Percentiles rank a stretch among this genome's conserved stretches.
Evolutionary conservation across 768 basidiomycete species (phyloP).

Genomic region (Suillus americanus): DNA sequence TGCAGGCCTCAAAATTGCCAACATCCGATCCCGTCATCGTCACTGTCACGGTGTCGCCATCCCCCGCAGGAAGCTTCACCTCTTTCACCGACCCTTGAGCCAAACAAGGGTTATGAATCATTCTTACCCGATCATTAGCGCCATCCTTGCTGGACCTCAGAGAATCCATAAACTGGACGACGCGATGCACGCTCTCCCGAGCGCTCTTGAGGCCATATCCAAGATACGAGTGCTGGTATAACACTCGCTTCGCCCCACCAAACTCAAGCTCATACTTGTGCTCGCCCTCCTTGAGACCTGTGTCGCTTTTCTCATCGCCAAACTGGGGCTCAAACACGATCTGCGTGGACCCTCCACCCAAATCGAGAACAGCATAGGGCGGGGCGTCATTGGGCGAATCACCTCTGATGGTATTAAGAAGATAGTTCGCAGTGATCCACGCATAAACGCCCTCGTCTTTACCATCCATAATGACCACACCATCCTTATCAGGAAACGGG

Average conservation of each 20-base stretch:
- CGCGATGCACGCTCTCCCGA: conserved; percentile 76
- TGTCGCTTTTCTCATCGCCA: conserved; percentile 36
- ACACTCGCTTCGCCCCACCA: conserved; percentile 63
- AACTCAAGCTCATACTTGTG: conserved; percentile 88
- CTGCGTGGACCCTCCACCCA: conserved; percentile 96
- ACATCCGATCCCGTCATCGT: conserved; percentile 84
- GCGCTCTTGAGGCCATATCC: conserved; percentile 96
- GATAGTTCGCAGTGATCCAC: conserved; percentile 97
- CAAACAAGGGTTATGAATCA: conserved; percentile 74
- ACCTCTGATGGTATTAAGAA: conserved; percentile 70
- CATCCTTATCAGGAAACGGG: conserved; percentile 53
- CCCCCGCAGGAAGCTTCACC: conserved; percentile 61
- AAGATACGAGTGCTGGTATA: conserved; percentile 98
- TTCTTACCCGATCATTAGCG: conserved; percentile 8
- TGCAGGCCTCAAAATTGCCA: conserved; percentile 85
- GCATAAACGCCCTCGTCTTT: conserved; percentile 97
- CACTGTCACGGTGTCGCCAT: conserved; percentile 48
- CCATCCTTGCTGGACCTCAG: conserved; percentile 30
- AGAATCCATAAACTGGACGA: conserved; percentile 83
- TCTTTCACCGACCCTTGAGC: conserved; percentile 58
- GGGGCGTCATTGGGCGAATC: conserved; percentile 43
- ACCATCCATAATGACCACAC: conserved; percentile 91
- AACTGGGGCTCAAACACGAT: conserved; percentile 92
- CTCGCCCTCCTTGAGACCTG: conserved; percentile 70
- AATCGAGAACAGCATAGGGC: conserved; percentile 89